Evolutionary conservation across 495 filamentous ascomycete species (phyloP).

Genomic region (Elasticomyces elasticus): DNA sequence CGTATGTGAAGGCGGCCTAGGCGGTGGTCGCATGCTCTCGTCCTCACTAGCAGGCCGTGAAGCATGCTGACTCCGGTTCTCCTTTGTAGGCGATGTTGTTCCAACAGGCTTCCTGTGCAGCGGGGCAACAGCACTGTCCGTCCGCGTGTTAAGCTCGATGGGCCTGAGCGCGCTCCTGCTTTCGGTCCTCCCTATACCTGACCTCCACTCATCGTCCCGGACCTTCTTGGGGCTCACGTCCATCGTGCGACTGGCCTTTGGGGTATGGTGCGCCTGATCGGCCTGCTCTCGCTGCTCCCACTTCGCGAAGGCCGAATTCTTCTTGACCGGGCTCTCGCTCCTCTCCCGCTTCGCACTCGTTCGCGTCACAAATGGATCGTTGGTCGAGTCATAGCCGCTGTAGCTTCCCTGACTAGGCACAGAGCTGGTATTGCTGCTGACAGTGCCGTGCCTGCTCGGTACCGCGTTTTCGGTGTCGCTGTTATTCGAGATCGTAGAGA

Average conservation of each 20-base stretch:
- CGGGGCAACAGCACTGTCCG: background rate
- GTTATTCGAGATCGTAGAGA: constrained; percentile 18
- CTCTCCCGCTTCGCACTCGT: constrained; percentile 17
- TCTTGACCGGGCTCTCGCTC: constrained; percentile 21
- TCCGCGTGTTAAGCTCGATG: constrained; percentile 18
- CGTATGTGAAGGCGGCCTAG: constrained; percentile 9
- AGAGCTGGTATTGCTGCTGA: constrained; percentile 17
- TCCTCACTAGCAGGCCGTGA: background rate
- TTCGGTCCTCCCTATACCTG: constrained; percentile 17
- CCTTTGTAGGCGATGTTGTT: background rate
- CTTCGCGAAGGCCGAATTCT: constrained; percentile 20
- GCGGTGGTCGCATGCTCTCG: constrained; percentile 8
- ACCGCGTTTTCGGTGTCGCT: constrained; percentile 20
- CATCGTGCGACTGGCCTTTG: constrained; percentile 9
- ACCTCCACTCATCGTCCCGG: constrained; percentile 19
- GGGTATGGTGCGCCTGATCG: constrained; percentile 5
- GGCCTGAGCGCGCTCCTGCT: constrained; percentile 19
- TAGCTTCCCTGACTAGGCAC: constrained; percentile 14
- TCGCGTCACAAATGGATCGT: constrained; percentile 20
- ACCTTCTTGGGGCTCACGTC: constrained; percentile 20
- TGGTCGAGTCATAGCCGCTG: constrained; percentile 21
- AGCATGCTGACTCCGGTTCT: background rate
- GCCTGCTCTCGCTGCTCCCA: constrained; percentile 24
- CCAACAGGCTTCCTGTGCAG: background rate
- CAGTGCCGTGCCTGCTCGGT: constrained; percentile 15